Conservation (phyloP, 345 rosid species). For the Pistacia integerrima region DNA sequence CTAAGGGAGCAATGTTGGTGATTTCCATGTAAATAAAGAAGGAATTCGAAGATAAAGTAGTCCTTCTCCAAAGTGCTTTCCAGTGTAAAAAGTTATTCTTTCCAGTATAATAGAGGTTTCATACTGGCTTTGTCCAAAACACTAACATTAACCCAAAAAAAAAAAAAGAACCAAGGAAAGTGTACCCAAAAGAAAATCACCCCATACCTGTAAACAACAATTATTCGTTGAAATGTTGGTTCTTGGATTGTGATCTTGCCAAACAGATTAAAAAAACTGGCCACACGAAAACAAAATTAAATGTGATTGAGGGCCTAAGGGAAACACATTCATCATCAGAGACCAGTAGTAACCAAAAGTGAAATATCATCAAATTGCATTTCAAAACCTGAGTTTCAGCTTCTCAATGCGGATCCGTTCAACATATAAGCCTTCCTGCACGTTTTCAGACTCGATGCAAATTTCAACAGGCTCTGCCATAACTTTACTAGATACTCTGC, state of each 20-base stretch:
- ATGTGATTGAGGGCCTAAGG: background rate
- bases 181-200: background rate
- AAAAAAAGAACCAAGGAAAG: conserved; percentile 5
- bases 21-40: background rate
- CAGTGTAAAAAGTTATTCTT: no score
- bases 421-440: conserved; percentile 52
- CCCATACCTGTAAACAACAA: conserved; percentile 80
- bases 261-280: conserved; percentile 61
- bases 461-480: conserved; percentile 42
- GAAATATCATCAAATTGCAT: background rate
- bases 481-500: conserved; percentile 61
- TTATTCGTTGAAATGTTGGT: conserved; percentile 92
- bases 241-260: conserved; percentile 83
- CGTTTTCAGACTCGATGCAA: conserved; percentile 36
- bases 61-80: no score
- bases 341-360: background rate
- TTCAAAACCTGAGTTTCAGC: conserved; percentile 63
- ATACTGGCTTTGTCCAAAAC: background rate
- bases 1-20: background rate
- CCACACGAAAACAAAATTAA: no score
- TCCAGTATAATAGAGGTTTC: no score
- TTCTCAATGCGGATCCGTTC: conserved; percentile 88
- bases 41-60: no score
- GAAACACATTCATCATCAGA: background rate
- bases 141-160: background rate